Conservation (phyloP, 306 rosid species). For the Acacia melanoxylon region DNA sequence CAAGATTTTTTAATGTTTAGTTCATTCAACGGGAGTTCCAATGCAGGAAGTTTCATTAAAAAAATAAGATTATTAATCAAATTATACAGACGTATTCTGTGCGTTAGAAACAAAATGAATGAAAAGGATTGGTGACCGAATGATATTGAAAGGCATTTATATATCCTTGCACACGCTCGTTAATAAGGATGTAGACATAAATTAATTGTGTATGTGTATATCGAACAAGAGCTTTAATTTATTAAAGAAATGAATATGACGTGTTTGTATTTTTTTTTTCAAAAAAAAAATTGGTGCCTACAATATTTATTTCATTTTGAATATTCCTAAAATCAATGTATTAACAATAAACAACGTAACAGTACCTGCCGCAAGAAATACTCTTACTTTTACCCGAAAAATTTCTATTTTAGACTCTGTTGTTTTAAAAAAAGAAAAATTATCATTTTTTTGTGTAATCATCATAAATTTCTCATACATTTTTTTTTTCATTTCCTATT, state of each 20-base stretch:
- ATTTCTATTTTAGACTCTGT: no score
- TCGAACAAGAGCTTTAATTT: neutral
- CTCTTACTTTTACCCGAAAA: neutral
- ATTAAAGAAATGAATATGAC: no score
- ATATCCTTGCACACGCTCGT: neutral
- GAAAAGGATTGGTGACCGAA: neutral
- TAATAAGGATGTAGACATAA: neutral
- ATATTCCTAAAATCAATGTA: no score
- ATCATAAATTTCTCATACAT: neutral
- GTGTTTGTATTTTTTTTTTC: no score
- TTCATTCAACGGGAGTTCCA: neutral
- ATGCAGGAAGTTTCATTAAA: neutral
- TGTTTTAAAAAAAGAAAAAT: no score
- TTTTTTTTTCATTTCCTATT: no score
- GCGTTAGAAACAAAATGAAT: neutral
- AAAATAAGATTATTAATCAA: neutral
- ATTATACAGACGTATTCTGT: neutral
- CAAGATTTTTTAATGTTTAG: neutral
- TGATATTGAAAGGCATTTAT: neutral
- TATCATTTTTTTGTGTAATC: no score
- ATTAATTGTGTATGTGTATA: neutral
- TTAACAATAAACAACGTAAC: no score
- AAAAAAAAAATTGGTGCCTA: neutral
- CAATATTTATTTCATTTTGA: no score
- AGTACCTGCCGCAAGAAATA: no score